Conservation (phyloP, 1,284 basidiomycete species). For the Moesziomyces sp. region DNA sequence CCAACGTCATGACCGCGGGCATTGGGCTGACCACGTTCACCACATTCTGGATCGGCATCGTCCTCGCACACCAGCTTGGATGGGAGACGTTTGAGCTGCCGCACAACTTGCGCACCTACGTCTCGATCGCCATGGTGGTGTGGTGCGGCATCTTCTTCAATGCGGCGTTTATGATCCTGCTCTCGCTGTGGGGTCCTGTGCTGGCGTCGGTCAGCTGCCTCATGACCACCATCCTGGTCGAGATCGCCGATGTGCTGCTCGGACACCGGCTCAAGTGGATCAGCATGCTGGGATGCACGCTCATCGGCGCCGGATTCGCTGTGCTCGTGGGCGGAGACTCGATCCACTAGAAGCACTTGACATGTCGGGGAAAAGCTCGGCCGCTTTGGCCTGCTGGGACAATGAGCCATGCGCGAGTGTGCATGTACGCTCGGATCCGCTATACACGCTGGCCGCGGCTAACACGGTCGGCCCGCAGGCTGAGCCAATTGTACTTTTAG, state of each 20-base stretch:
- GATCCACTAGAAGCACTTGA: constrained; percentile 10
- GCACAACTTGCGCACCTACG: constrained; percentile 38
- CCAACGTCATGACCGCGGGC: constrained; percentile 65
- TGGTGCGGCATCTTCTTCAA: constrained; percentile 65
- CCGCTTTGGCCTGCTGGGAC: too few species aligned
- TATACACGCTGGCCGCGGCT: too few species aligned
- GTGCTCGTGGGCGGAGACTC: constrained; percentile 52
- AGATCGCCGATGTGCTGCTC: constrained; percentile 55
- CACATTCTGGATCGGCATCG: constrained; percentile 60
- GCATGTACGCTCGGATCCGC: too few species aligned
- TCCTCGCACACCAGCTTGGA: constrained; percentile 47
- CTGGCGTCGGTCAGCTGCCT: constrained; percentile 64
- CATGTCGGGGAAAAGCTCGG: too few species aligned
- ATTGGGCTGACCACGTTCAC: constrained; percentile 59
- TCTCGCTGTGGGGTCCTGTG: constrained; percentile 66
- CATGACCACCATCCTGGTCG: constrained; percentile 63
- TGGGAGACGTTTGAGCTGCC: constrained; percentile 62
- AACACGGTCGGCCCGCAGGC: too few species aligned
- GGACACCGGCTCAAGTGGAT: constrained; percentile 56
- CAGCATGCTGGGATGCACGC: constrained; percentile 55
- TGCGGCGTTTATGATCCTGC: constrained; percentile 60
- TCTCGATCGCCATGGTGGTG: constrained; percentile 46
- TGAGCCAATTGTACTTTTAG: background rate
- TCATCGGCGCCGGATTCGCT: constrained; percentile 60
- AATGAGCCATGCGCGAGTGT: too few species aligned